Conservation (phyloP, 306 rosid species). For the Neltuma alba region DNA sequence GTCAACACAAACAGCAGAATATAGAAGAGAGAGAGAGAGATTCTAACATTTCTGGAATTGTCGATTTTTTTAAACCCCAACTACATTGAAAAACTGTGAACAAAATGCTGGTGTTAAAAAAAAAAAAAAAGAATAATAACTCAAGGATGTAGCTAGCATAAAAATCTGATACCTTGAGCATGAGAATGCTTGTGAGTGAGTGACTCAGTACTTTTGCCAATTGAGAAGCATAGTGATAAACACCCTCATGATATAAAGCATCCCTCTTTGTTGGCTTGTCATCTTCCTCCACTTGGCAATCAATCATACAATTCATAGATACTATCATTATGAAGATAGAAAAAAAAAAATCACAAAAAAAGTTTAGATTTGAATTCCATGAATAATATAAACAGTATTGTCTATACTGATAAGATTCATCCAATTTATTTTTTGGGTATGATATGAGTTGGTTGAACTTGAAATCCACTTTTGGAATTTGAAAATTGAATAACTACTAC, state of each 20-base stretch:
- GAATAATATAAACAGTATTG: no score
- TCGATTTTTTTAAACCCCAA: not conserved
- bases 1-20: conserved; percentile 22
- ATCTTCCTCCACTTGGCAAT: conserved; percentile 71
- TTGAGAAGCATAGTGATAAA: conserved; percentile 87
- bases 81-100: conserved; percentile 20
- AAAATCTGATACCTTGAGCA: conserved; percentile 12
- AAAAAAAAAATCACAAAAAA: no score
- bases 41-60: not conserved
- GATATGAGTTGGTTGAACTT: no score
- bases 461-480: no score
- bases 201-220: conserved; percentile 69
- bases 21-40: not conserved
- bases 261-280: conserved; percentile 77
- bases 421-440: no score
- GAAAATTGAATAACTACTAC: no score
- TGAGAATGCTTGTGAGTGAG: conserved; percentile 5
- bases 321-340: no score
- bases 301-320: no score
- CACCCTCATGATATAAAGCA: conserved; percentile 73
- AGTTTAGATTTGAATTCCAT: no score
- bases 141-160: conserved; percentile 24
- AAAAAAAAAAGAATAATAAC: not conserved
- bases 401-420: no score
- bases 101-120: conserved; percentile 8